Evolutionary conservation across 2,329 filamentous ascomycete genomes (phyloP), one percentile per base, ranked within the genome.

Genomic region (Chrysosphaeria jannelii): DNA sequence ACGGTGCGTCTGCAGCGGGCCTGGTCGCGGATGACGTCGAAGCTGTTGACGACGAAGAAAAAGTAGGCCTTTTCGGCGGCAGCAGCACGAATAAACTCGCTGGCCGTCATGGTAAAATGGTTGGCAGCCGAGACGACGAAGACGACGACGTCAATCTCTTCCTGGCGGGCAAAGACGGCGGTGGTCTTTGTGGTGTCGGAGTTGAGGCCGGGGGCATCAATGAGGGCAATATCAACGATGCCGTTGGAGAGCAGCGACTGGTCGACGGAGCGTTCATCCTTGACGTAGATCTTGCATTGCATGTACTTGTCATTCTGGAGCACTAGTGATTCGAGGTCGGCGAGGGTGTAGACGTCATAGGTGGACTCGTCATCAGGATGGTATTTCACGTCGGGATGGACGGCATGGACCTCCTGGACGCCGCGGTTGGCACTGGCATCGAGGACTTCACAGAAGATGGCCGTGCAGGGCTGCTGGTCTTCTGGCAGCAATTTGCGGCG

Each of bases 31-130:
- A 97, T 93, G 29, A 71, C 70, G 44, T 97, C 85, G 36, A 78
- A 97, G 10, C 81, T 79, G 40, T 97, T 97, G 33, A 97, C 85
- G 9, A 97, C 85, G 43, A 97, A 89, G 43, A 97, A 97, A 30
- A 97, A 79, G 39, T 97, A 97, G 0, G 85, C 81, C 46, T 97
- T 97, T 39, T 97, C 85, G 19, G 81, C 65, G 1, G 85, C 85
- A 2, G 85, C 85, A 23, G 81, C 81, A 53, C 74, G 72, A 30
- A 97, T 90, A 38, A 97, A 97, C 36, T 97, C 85, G 44, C 74
- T 88, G n/a, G 85, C 79, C 1, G 85, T 90, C 25, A 89, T 64
- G 0, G 85, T 97, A 39, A 97, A 93, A 44, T 97, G 85, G 33
- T 97, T 97, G 13, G 81, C 78, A 3, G 85, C 85, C 8, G 79